Evolutionary conservation across 495 filamentous ascomycete genomes (phyloP), one percentile per base, ranked within the genome.

Genomic region (Neurospora pannonica): DNA sequence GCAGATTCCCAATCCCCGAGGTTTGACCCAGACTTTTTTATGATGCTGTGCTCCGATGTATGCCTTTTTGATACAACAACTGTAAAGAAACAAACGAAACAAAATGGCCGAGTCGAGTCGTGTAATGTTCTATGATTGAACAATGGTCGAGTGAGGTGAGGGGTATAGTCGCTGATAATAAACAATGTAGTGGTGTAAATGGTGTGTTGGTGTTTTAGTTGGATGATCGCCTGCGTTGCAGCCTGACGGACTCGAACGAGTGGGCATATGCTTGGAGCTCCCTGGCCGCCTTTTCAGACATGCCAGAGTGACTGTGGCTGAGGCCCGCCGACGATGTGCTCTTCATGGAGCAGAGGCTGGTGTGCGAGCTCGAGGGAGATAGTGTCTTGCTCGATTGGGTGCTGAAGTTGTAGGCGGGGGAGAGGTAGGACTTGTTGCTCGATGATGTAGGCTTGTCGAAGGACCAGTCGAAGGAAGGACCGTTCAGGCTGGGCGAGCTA

Each of bases 261-360:
- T 90, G 91, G 40, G 93, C 93, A 82, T 97, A 98, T 73, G 91
- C 90, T 69, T 92, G 89, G 70, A 98, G 88, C 81, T 97, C 93
- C 80, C 88, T 91, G 74, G 90, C 90, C 34, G 92, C 89, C 81
- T 93, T 91, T 71, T 92, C 90, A 21, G 94, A 93, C 74, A 95
- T 84, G 72, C 93, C 84, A 46, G 54, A 62, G 54, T 88, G 83
- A 9, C 84, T 80, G 21, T 83, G 79, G 73, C 90, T 89, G 60
- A 85, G 81, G n/a, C 83, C 78, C 21, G 83, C 82, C 28, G 89
- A 89, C 5, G 86, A 85, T 21, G 85, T 88, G 80, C 91, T 92
- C 71, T 89, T 88, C 43, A 95, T 88, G 24, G 94, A 97, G 75
- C 89, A 92, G 40, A 97, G 88, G 70, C 93, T 97, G 72, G 92